Evolutionary conservation across 2,329 filamentous ascomycete species (phyloP), one percentile per base, ranked within the genome.

Genomic region (Colletotrichum theobromicola): DNA sequence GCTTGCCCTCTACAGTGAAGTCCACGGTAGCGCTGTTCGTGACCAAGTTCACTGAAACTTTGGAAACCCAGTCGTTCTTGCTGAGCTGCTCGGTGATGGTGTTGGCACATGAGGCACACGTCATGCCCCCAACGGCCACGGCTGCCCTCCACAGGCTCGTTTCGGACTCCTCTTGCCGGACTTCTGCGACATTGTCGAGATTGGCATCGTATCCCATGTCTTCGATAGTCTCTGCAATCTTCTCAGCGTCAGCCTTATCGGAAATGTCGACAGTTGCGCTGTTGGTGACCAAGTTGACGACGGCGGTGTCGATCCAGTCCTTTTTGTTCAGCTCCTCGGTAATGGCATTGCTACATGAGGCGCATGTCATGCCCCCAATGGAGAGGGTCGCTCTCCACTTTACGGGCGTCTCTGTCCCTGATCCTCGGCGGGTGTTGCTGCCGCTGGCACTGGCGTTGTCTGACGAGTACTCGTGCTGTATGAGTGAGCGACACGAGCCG

Each of bases 331-430:
- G 82, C 76, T 90, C 89, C 8, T 88, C 84, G 15, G 89, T 92
- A 77, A 95, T 90, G 50, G 88, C 87, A 79, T 92, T 92, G 67
- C 88, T 88, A 79, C 94, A 95, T 15, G 92, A 89, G 16, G 91
- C 90, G 80, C 94, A 95, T 5, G 92, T 94, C 93, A 95, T 95
- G 67, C 93, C 93, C 32, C 88, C 90, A 53, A 95, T 88, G 24
- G 92, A 90, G n/a, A 92, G 76, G 1, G 85, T 88, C 3, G 87
- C 89, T 50, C 86, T 83, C 86, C 88, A 92, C 60, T 66, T 37
- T 13, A 60, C 32, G 24, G 67, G 37, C 72, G 70, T 74, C 21
- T 37, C 64, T 21, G 35, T 72, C n/a, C 21, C 16, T 50, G 53
- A 67, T 13, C 42, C 42, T 21, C 18, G 66, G 66, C 24, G 65